Evolutionary conservation across 2,329 filamentous ascomycete genomes (phyloP), one percentile per base, ranked within the genome.

Genomic region (Fusarium protoensiforme): DNA sequence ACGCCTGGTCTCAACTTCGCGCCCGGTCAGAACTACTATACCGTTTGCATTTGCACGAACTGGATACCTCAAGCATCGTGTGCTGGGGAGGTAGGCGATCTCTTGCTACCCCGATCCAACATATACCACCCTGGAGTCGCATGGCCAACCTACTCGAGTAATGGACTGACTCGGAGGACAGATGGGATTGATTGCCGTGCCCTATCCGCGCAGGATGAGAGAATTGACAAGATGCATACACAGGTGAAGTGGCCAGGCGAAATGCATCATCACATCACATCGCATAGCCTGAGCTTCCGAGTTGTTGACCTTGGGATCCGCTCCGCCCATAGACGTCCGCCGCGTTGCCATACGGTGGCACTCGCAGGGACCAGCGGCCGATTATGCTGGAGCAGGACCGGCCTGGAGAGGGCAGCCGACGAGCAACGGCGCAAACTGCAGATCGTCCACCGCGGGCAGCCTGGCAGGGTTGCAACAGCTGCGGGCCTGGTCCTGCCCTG

Each of bases 221-320:
- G 63, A 64, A 60, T 41, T 46, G 27, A 57, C 58, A 56, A 51
- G 46, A 41, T 35, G 46, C 69, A 39, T 73, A 51, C 51, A 62
- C 46, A 68, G 54, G 46, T 51, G 35, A 69, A 72, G 71, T 74
- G 68, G 67, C 75, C 72, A 69, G 58, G 64, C 62, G 36, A 69
- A 64, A 75, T 65, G 75, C 72, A 77, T 41, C 68, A 77, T 76
- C 71, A 77, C 73, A 77, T 77, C 75, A 77, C 65, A 71, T 76
- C 73, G 71, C 74, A 75, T 77, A 65, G 66, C 65, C 65, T 73
- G 63, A 64, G 33, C 69, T 64, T 76, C 67, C 58, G 57, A 68
- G 61, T 62, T 68, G 65, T 69, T 64, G 41, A 77, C 67, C 72
- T 75, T 69, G 70, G 75, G 75, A 66, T 75, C 61, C 61, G 75